Percentiles rank a stretch among this genome's conserved stretches.
Evolutionary conservation across 371 early-diverging fungal species (phyloP).

Genomic region (Blakeslea trispora): DNA sequence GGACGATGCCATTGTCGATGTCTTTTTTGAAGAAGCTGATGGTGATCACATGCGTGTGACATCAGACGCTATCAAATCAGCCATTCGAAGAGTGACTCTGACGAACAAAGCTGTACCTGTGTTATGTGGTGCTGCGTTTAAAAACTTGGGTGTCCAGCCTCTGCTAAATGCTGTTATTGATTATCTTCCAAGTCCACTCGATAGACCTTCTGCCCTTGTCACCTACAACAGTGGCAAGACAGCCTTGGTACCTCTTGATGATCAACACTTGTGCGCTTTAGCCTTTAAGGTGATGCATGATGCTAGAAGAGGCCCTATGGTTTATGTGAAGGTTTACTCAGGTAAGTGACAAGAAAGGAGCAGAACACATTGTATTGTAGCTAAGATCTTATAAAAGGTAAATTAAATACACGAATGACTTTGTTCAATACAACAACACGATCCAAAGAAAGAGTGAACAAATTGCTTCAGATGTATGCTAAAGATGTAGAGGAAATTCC

Average conservation of each 20-base stretch:
- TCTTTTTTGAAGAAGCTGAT: conserved; percentile 68
- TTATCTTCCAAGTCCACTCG: conserved; percentile 85
- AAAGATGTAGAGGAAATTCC: conserved; percentile 88
- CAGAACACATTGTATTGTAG: too few species aligned
- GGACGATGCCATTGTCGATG: conserved; percentile 85
- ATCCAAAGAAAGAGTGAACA: conserved; percentile 81
- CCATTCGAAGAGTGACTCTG: conserved; percentile 76
- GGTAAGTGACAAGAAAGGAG: too few species aligned
- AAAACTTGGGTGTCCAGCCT: conserved; percentile 92
- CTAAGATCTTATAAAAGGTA: too few species aligned
- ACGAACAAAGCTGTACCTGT: conserved; percentile 78
- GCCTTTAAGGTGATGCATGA: conserved; percentile 95
- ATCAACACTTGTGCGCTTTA: conserved; percentile 75
- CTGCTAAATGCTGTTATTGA: conserved; percentile 86
- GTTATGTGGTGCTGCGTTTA: conserved; percentile 87
- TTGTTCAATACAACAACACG: conserved; percentile 69
- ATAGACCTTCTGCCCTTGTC: conserved; percentile 67
- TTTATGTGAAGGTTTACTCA: conserved; percentile 93
- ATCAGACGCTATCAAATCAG: conserved; percentile 58
- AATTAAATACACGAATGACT: conserved; percentile 65
- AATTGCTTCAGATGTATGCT: conserved; percentile 91
- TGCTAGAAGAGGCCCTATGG: conserved; percentile 81
- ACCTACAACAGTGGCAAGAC: conserved; percentile 40
- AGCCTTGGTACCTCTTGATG: conserved; percentile 38
- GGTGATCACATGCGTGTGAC: conserved; percentile 71